A percentile compares a stretch with the other conserved stretches of the same genome.
phyloP scores from a whole-genome alignment of 768 basidiomycete species.

The Kwoniella botswanensis region DNA sequence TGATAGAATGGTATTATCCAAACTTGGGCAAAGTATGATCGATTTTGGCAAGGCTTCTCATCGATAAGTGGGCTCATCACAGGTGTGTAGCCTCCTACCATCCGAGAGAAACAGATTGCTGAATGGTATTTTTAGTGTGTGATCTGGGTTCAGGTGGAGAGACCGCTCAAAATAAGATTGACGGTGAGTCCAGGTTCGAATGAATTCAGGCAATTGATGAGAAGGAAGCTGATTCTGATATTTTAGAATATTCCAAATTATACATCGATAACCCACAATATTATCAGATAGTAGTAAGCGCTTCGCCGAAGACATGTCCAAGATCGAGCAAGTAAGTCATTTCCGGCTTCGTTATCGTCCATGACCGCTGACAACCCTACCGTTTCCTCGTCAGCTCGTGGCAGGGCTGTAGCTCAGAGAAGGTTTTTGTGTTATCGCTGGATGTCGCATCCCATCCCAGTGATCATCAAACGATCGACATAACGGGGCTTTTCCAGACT shows the following conservation, averaged over 20 bases:
- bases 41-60: conserved; percentile 49
- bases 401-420: neutral
- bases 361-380: neutral
- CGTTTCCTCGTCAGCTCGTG: neutral
- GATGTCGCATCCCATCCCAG: neutral
- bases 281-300: conserved; percentile 46
- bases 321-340: neutral
- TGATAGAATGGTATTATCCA: conserved; percentile 36
- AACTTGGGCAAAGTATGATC: conserved; percentile 33
- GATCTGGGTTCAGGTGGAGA: conserved; percentile 52
- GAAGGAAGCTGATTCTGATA: neutral
- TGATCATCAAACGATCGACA: neutral
- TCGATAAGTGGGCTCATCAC: conserved; percentile 45
- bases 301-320: neutral
- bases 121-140: conserved; percentile 32
- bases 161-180: conserved; percentile 45
- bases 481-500: conserved; percentile 42
- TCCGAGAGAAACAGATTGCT: no score
- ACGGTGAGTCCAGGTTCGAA: conserved; percentile 20
- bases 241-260: conserved; percentile 35
- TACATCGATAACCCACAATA: conserved; percentile 43
- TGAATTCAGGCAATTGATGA: neutral
- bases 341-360: neutral
- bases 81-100: conserved; percentile 29
- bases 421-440: neutral